Conservation (phyloP, 2,329 filamentous ascomycete genomes). For the Trichoderma koningiopsis region DNA sequence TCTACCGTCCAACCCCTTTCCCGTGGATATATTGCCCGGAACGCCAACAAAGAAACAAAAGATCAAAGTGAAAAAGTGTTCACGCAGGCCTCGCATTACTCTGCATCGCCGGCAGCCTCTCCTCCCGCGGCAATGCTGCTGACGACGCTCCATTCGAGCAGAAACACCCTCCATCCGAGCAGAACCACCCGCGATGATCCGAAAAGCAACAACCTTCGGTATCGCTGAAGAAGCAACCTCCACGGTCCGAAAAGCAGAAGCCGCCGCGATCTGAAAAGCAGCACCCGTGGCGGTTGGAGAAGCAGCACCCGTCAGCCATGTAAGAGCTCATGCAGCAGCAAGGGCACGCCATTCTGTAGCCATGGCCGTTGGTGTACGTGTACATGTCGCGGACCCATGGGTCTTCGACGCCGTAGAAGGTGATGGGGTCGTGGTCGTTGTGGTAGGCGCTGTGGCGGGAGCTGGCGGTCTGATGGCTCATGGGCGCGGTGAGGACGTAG, state of each 20-base stretch:
- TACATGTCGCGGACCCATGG: no score
- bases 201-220: constrained; percentile 26
- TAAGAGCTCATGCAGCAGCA: neutral
- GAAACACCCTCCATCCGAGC: constrained; percentile 9
- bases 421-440: no score
- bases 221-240: constrained; percentile 24
- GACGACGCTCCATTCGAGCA: no score
- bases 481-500: constrained; percentile 18
- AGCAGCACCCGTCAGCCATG: constrained; percentile 26
- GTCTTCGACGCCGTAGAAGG: no score
- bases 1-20: neutral
- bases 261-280: constrained; percentile 24
- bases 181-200: constrained; percentile 25
- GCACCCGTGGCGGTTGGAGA: constrained; percentile 24
- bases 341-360: no score
- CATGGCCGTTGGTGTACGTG: no score
- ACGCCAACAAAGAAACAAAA: neutral
- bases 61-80: neutral
- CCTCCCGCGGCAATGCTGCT: neutral
- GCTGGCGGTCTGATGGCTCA: neutral
- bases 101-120: neutral
- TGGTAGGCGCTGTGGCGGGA: neutral
- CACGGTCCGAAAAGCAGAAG: constrained; percentile 26
- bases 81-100: neutral
- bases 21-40: neutral